phyloP scores from a whole-genome alignment of 257 asterid species.

The Nemophila menziesii region DNA sequence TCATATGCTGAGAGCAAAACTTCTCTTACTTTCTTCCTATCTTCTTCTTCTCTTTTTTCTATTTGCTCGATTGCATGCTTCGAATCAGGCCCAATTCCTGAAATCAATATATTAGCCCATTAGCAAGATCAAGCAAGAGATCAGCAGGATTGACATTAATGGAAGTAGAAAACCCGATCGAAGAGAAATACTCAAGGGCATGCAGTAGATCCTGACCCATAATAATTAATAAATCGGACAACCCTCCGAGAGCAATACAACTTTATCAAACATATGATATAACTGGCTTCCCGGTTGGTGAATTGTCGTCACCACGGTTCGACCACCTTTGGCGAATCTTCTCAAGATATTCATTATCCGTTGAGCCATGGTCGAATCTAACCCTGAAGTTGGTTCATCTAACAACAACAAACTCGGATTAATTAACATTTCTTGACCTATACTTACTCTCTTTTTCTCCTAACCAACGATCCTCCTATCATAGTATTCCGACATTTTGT shows the following conservation, averaged over 20 bases:
- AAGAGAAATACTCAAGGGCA: slow-evolving; percentile 82
- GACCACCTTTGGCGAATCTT: slow-evolving; percentile 65
- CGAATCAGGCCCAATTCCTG: slow-evolving; percentile 79
- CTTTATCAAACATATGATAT: slow-evolving; percentile 86
- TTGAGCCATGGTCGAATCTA: slow-evolving; percentile 88
- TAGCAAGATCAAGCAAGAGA: slow-evolving; percentile 89
- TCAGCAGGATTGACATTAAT: slow-evolving; percentile 80
- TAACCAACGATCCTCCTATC: slow-evolving; percentile 74
- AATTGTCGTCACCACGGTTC: slow-evolving; percentile 82
- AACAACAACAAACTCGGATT: slow-evolving; percentile 72
- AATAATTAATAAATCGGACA: slow-evolving; percentile 78
- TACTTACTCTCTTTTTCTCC: slow-evolving; percentile 92
- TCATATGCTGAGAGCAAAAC: slow-evolving; percentile 70
- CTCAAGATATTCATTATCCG: slow-evolving; percentile 60
- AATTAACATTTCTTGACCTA: slow-evolving; percentile 93
- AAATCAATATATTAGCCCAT: slow-evolving; percentile 29
- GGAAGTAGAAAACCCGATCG: slow-evolving; percentile 64
- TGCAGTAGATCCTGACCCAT: slow-evolving; percentile 70
- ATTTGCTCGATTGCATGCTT: slow-evolving; percentile 28
- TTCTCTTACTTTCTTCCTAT: slow-evolving; percentile 45
- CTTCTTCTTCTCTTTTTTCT: slow-evolving; percentile 46
- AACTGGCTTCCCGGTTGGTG: slow-evolving; percentile 96
- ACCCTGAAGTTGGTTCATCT: slow-evolving; percentile 96
- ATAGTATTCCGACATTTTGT: slow-evolving; percentile 52
- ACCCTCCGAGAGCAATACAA: slow-evolving; percentile 81